Conservation (phyloP, 2,329 filamentous ascomycete genomes). For the Cladosporium velox region DNA sequence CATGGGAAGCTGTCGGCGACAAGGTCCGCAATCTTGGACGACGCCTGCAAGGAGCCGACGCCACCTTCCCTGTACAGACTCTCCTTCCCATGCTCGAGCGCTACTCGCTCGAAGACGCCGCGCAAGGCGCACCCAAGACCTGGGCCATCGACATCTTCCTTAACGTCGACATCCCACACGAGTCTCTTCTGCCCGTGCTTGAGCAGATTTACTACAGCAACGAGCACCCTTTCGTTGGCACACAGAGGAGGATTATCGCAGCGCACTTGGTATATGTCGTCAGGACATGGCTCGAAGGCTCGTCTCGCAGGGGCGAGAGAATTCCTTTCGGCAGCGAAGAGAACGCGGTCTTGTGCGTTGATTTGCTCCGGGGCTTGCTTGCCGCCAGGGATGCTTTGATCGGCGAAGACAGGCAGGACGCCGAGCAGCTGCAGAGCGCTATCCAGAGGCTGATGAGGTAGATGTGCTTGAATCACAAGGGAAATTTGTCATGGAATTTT, state of each 20-base stretch:
- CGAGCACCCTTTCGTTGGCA: conserved; percentile 62
- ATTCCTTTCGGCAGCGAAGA: conserved; percentile 62
- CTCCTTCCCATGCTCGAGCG: conserved; percentile 59
- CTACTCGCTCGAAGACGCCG: conserved; percentile 54
- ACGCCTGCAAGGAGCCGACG: conserved; percentile 45
- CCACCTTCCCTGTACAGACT: conserved; percentile 39
- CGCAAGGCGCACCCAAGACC: conserved; percentile 51
- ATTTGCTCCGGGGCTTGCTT: conserved; percentile 31
- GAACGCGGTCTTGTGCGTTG: conserved; percentile 50
- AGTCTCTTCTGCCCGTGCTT: conserved; percentile 62
- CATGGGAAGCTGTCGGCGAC: conserved; percentile 70
- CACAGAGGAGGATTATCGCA: conserved; percentile 58
- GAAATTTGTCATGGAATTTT: neutral
- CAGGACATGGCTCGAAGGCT: conserved; percentile 61
- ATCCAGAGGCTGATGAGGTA: conserved; percentile 21
- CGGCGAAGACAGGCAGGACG: conserved; percentile 25
- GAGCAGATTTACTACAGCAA: conserved; percentile 69
- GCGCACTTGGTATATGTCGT: conserved; percentile 64
- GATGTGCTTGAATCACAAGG: neutral
- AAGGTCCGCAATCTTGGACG: conserved; percentile 60
- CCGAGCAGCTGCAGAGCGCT: conserved; percentile 26
- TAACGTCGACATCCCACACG: conserved; percentile 62
- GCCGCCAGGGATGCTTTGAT: conserved; percentile 30
- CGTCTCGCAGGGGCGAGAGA: conserved; percentile 54
- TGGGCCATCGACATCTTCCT: conserved; percentile 69